Conservation (phyloP, 441 rosid genomes). For the Manihot esculenta region DNA sequence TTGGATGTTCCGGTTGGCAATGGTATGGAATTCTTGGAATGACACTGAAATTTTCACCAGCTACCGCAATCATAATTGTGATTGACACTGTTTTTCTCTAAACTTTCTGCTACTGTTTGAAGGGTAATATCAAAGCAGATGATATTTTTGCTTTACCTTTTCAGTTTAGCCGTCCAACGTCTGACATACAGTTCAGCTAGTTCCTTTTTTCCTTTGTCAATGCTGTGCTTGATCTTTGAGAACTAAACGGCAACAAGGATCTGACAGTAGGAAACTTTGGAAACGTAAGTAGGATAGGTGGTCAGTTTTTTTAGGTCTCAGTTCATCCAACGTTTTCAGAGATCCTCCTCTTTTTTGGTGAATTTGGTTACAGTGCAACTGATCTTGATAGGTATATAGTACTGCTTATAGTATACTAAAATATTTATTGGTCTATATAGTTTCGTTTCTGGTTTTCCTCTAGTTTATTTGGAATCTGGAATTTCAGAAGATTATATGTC, state of each 20-base stretch:
- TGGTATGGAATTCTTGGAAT: constrained; percentile 32
- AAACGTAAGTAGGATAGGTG: neutral
- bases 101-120: neutral
- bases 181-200: neutral
- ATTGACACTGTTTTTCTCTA: constrained; percentile 12
- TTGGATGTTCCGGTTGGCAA: constrained; percentile 32
- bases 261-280: too few species aligned
- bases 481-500: too few species aligned
- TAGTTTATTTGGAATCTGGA: neutral
- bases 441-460: neutral
- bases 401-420: neutral
- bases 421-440: neutral
- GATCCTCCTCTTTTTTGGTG: neutral
- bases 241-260: neutral
- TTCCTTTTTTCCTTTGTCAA: neutral
- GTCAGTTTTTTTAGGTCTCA: neutral
- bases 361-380: neutral
- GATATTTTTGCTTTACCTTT: neutral
- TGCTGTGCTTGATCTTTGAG: constrained; percentile 5
- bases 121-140: constrained; percentile 1
- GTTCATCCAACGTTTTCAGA: constrained; percentile 1
- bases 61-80: constrained; percentile 22
- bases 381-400: neutral
- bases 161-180: neutral
- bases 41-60: constrained; percentile 16